These are phyloP conservation scores for Stagonosporopsis chrysanthemi DNA, from an alignment of 2,329 filamentous ascomycete genomes.

Conservation along the genomic window DNA sequence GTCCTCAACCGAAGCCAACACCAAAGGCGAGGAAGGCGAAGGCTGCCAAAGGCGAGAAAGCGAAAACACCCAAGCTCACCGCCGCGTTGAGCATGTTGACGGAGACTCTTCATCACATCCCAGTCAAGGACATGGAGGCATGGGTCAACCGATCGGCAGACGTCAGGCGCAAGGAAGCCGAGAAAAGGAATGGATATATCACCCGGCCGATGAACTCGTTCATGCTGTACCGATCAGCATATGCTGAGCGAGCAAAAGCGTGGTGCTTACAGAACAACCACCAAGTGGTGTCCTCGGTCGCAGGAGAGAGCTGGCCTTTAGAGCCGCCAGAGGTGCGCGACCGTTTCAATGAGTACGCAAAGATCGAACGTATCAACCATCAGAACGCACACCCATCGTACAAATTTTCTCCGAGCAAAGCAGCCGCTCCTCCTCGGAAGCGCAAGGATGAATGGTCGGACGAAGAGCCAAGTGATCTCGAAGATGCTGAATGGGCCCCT, in stretches of 20 bases:
- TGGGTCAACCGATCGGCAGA: constrained; percentile 78
- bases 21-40: constrained; percentile 55
- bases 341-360: constrained; percentile 80
- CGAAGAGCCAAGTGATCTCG: constrained; percentile 53
- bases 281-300: constrained; percentile 88
- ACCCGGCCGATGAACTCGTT: constrained; percentile 97
- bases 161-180: constrained; percentile 71
- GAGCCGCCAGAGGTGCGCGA: constrained; percentile 77
- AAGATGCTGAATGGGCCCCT: constrained; percentile 50
- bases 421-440: constrained; percentile 54
- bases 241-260: constrained; percentile 83
- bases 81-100: constrained; percentile 76
- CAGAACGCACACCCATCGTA: constrained; percentile 85
- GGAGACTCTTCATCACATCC: constrained; percentile 65
- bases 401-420: constrained; percentile 89
- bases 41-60: constrained; percentile 54
- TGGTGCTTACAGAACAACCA: constrained; percentile 89
- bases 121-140: constrained; percentile 77
- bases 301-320: constrained; percentile 83
- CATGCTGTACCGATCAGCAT: constrained; percentile 95
- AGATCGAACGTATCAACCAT: constrained; percentile 84
- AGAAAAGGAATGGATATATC: constrained; percentile 77
- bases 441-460: constrained; percentile 56
- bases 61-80: constrained; percentile 63
- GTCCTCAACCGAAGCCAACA: constrained; percentile 38